Percentiles rank a stretch among this genome's conserved stretches.
Evolutionary conservation across 805 yeast species (phyloP).

Genomic region (Candida nanaspora): DNA sequence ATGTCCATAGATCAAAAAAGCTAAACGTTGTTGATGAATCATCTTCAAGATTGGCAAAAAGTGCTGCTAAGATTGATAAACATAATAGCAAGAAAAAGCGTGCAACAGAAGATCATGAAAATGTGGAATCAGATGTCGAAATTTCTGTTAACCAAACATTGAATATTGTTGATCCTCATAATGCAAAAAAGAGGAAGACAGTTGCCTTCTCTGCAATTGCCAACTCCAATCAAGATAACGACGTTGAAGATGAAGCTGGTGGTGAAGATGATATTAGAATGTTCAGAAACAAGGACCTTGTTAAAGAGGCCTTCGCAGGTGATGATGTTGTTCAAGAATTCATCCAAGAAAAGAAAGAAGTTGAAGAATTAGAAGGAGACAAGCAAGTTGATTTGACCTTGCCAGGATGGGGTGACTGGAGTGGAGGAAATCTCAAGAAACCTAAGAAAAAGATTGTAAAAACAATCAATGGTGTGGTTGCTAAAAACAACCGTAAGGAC

Average conservation of each 20-base stretch:
- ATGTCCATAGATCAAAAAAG: conserved; percentile 34
- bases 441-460: conserved; percentile 59
- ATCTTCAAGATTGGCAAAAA: conserved; percentile 43
- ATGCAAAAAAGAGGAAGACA: neutral
- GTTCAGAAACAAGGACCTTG: conserved; percentile 76
- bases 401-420: conserved; percentile 99
- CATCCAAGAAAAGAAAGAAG: conserved; percentile 63
- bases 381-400: conserved; percentile 76
- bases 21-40: conserved; percentile 38
- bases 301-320: conserved; percentile 93
- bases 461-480: conserved; percentile 70
- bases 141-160: conserved; percentile 51
- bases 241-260: conserved; percentile 36
- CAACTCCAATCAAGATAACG: conserved; percentile 31
- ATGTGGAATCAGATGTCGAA: conserved; percentile 29
- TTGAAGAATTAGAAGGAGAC: conserved; percentile 74
- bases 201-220: conserved; percentile 5
- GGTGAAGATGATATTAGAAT: conserved; percentile 36
- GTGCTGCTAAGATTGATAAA: conserved; percentile 36
- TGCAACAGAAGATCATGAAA: conserved; percentile 26
- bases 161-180: conserved; percentile 33
- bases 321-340: conserved; percentile 87
- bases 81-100: conserved; percentile 20
- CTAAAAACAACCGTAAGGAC: conserved; percentile 69
- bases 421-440: conserved; percentile 41